These are phyloP conservation scores for Penicillium nordicum DNA, from an alignment of 2,329 filamentous ascomycete species.

Conservation along the genomic window DNA sequence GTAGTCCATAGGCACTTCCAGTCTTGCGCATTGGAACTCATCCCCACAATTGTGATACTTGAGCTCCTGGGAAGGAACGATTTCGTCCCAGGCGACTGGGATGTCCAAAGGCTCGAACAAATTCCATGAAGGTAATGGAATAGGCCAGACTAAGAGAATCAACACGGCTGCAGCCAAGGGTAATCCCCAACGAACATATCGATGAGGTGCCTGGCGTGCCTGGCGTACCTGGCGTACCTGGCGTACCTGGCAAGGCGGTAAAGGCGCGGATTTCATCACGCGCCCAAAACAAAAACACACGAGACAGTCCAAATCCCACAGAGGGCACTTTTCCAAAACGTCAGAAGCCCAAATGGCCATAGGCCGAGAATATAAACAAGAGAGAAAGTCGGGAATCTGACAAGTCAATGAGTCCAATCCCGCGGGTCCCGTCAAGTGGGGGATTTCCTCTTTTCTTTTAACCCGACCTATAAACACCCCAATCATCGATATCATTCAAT, in stretches of 20 bases:
- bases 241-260: neutral
- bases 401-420: neutral
- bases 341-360: neutral
- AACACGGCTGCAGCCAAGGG: neutral
- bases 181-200: conserved; percentile 4
- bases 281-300: neutral
- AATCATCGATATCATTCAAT: neutral
- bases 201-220: neutral
- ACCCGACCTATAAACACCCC: neutral
- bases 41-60: conserved; percentile 45
- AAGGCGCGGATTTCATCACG: neutral
- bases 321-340: neutral
- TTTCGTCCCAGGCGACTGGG: conserved; percentile 21
- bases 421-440: neutral
- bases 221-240: neutral
- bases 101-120: neutral
- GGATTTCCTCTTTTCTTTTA: neutral
- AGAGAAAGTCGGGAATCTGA: neutral
- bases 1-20: conserved; percentile 51
- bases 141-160: conserved; percentile 1
- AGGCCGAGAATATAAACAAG: neutral
- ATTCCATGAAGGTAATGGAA: neutral
- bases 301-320: neutral
- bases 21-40: conserved; percentile 48
- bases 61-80: conserved; percentile 29